Conservation (phyloP, 768 basidiomycete species). For the Bullera alba region DNA sequence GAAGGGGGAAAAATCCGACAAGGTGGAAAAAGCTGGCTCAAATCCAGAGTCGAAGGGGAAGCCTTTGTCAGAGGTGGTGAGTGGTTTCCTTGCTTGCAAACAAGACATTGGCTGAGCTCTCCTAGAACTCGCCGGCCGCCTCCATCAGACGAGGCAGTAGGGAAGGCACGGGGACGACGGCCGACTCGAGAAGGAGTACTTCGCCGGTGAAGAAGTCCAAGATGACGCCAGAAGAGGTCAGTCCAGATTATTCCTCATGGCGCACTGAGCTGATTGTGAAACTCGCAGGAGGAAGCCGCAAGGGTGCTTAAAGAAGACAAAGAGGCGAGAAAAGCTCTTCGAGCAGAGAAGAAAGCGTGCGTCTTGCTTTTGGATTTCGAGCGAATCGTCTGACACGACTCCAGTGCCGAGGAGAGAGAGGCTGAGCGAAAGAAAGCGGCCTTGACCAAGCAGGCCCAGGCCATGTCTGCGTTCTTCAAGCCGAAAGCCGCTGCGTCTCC, state of each 20-base stretch:
- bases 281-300: constrained; percentile 26
- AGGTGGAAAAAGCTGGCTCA: constrained; percentile 9
- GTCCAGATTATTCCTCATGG: not conserved
- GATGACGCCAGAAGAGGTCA: constrained; percentile 36
- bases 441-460: constrained; percentile 25
- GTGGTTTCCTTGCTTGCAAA: not conserved
- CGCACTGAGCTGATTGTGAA: constrained; percentile 6
- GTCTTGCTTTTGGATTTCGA: not conserved
- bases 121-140: constrained; percentile 9
- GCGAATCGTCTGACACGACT: not conserved
- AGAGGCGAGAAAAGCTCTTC: constrained; percentile 25
- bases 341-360: constrained; percentile 36
- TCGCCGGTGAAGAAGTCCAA: constrained; percentile 32
- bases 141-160: constrained; percentile 12
- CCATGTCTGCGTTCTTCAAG: constrained; percentile 28
- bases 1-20: constrained; percentile 24
- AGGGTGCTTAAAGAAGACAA: constrained; percentile 30
- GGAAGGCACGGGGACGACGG: constrained; percentile 32
- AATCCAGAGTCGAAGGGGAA: constrained; percentile 3
- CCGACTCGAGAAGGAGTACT: constrained; percentile 24
- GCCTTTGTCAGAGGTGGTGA: not conserved
- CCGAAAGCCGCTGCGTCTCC: constrained; percentile 7
- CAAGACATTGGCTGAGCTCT: not conserved
- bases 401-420: constrained; percentile 26
- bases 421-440: constrained; percentile 21